These are phyloP conservation scores for Fusarium austroafricanum DNA, from an alignment of 2,329 filamentous ascomycete species.

Conservation along the genomic window DNA sequence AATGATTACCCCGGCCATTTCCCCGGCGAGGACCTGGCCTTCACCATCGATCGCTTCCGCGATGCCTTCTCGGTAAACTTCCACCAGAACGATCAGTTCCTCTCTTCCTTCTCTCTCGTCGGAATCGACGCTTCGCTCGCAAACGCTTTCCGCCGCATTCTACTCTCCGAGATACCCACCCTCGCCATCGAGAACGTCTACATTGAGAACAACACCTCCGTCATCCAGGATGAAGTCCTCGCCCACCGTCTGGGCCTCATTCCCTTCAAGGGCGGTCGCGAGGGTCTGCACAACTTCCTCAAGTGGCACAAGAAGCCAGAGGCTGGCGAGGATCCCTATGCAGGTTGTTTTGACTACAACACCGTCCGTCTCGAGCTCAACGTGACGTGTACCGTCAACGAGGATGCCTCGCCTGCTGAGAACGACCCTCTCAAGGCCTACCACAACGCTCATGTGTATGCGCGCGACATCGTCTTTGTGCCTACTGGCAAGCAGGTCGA, in stretches of 20 bases:
- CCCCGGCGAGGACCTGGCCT: slow-evolving; percentile 86
- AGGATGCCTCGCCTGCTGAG: slow-evolving; percentile 76
- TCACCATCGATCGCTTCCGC: slow-evolving; percentile 79
- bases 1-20: slow-evolving; percentile 94
- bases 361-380: slow-evolving; percentile 83
- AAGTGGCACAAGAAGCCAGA: slow-evolving; percentile 81
- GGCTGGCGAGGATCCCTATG: slow-evolving; percentile 70
- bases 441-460: slow-evolving; percentile 85
- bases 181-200: slow-evolving; percentile 95
- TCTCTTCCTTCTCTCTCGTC: slow-evolving; percentile 90
- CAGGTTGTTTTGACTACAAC: slow-evolving; percentile 81
- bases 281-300: slow-evolving; percentile 81
- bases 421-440: slow-evolving; percentile 87
- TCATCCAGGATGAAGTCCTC: slow-evolving; percentile 97
- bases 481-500: slow-evolving; percentile 79
- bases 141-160: slow-evolving; percentile 96
- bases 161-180: slow-evolving; percentile 93
- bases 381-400: slow-evolving; percentile 83
- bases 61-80: slow-evolving; percentile 80
- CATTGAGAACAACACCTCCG: slow-evolving; percentile 95
- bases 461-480: slow-evolving; percentile 79
- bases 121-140: slow-evolving; percentile 93
- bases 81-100: slow-evolving; percentile 81
- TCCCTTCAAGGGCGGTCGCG: slow-evolving; percentile 82
- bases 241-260: slow-evolving; percentile 90